Conservation (phyloP, 2,329 filamentous ascomycete species). For the Fusarium odoratissimum region DNA sequence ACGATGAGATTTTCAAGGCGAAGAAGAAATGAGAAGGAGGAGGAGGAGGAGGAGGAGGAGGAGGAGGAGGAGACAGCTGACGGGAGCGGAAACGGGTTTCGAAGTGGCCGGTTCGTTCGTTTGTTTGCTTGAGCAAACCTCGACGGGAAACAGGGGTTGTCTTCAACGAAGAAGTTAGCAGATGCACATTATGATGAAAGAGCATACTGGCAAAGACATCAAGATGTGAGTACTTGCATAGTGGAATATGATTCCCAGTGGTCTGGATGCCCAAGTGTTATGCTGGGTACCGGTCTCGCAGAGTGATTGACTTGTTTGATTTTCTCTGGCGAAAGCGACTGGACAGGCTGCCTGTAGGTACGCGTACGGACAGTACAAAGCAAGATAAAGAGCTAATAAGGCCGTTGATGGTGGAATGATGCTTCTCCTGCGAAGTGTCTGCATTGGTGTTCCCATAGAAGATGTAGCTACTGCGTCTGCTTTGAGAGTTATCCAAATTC, state of each 20-base stretch:
- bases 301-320: constrained; percentile 26
- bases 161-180: not conserved
- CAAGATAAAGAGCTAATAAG: constrained; percentile 10
- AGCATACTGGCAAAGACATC: not conserved
- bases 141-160: constrained; percentile 4
- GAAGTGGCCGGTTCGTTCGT: not conserved
- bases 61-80: not conserved
- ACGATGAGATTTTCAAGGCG: not conserved
- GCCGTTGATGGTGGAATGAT: not conserved
- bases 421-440: not conserved
- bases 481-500: not conserved
- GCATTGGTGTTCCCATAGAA: not conserved
- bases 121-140: not conserved
- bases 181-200: not conserved
- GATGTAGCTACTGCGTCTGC: not conserved
- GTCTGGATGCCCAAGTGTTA: constrained; percentile 9
- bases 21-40: constrained; percentile 8
- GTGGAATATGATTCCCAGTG: not conserved
- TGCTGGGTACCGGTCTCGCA: constrained; percentile 1
- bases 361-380: constrained; percentile 5
- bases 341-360: constrained; percentile 3
- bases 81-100: constrained; percentile 22
- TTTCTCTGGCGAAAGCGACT: not conserved
- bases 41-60: constrained; percentile 7
- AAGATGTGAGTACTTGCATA: not conserved